phyloP scores from a whole-genome alignment of 345 rosid species.

The Linum lewisii region DNA sequence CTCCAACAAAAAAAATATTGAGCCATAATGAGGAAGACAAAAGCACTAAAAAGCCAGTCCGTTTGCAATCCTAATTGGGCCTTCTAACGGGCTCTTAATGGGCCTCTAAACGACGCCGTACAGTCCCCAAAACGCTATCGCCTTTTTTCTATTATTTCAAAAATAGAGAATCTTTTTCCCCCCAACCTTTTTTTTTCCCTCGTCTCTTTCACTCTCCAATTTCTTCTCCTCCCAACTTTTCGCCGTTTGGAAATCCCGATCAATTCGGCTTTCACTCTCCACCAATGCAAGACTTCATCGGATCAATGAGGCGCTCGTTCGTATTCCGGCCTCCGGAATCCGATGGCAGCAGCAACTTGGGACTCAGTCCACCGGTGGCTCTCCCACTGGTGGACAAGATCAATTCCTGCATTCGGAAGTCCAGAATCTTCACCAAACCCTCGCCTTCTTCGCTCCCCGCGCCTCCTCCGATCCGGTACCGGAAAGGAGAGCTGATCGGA shows the following conservation, averaged over 20 bases:
- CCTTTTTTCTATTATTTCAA: slow-evolving; percentile 19
- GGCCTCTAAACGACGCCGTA: neutral
- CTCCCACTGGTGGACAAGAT: slow-evolving; percentile 49
- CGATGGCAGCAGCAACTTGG: slow-evolving; percentile 10
- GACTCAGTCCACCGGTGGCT: slow-evolving; percentile 17
- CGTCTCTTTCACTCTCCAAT: slow-evolving; percentile 17
- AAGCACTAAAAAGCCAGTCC: too few relatives aligned
- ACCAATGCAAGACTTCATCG: slow-evolving; percentile 57
- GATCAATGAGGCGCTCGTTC: slow-evolving; percentile 78
- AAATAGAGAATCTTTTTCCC: slow-evolving; percentile 12
- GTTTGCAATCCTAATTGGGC: too few relatives aligned
- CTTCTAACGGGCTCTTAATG: neutral
- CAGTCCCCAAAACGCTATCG: too few relatives aligned
- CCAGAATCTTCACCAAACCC: slow-evolving; percentile 44
- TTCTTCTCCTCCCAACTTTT: slow-evolving; percentile 10
- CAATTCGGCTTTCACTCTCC: slow-evolving; percentile 7
- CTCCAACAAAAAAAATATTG: too few relatives aligned
- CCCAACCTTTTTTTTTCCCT: slow-evolving; percentile 28
- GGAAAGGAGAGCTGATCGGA: slow-evolving; percentile 88
- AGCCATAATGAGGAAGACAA: too few relatives aligned
- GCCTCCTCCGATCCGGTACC: slow-evolving; percentile 61
- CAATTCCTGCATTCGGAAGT: slow-evolving; percentile 75
- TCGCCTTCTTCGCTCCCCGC: slow-evolving; percentile 31
- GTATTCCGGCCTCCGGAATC: slow-evolving; percentile 55
- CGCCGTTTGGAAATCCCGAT: slow-evolving; percentile 32